Evolutionary conservation across 2,329 filamentous ascomycete species (phyloP), one percentile per base, ranked within the genome.

Genomic region (Arthroderma sp.): DNA sequence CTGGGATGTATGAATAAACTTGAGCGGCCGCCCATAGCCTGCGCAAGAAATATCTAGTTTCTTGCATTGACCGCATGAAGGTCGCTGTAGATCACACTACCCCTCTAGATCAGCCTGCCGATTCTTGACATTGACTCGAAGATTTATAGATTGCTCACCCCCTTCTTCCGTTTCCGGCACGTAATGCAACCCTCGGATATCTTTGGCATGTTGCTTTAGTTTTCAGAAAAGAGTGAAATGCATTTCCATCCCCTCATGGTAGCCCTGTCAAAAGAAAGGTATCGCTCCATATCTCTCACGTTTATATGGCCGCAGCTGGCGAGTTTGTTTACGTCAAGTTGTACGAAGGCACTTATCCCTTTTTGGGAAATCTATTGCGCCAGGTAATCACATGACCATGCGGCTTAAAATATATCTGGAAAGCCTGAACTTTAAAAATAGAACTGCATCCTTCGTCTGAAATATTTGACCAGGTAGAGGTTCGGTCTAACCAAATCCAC

Each of bases 31-130:
- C 15, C 15, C 28, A 35, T 56, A 56, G 21, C 55, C 55, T 1
- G 6, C 55, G 28, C 55, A 56, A 17, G 17, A 9, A n/a, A 56
- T 23, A 2, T 35, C 28, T n/a, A 47, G 21, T 49, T 51, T 56
- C 41, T 31, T 31, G 39, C 55, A 56, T 28, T 56, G 55, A 15
- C 55, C 55, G 23, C 55, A 56, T 37, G 55, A 49, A 49, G 55
- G 55, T 17, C 23, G n/a, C 21, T 56, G 23, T 39, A 56, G 28
- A 35, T 56, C 55, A 28, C 55, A 56, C 55, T 56, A 21, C 5
- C 23, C 11, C 2, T 15, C 49, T 19, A 8, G 11, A 17, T 35
- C 31, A 53, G 33, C n/a, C n/a, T 37, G 19, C 28, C 11, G 9
- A 15, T 28, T 15, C 11, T 4, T 37, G 7, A 37, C 2, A 53